These are phyloP conservation scores for Breviolum minutum DNA, from an alignment of 73 alveolate species.

Conservation along the genomic window DNA sequence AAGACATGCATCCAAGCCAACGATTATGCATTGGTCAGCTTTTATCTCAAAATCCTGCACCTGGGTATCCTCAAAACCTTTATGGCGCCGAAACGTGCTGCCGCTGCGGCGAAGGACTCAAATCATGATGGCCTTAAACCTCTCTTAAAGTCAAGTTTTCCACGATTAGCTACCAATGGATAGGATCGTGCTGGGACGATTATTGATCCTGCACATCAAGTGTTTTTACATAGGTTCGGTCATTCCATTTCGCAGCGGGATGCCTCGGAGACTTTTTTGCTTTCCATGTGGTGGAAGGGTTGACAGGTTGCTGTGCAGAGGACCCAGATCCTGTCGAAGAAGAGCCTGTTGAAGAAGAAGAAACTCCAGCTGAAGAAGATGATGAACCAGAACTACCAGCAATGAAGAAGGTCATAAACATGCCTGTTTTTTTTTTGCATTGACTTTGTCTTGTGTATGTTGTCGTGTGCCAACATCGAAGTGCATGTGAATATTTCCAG, in stretches of 20 bases:
- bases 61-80: neutral
- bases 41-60: neutral
- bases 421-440: too few relatives aligned
- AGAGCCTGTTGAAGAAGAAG: conserved; percentile 15
- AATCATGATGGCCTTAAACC: neutral
- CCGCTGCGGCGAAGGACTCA: conserved; percentile 31
- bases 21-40: neutral
- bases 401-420: conserved; percentile 21
- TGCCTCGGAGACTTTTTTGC: neutral
- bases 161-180: too few relatives aligned
- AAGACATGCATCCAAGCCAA: too few relatives aligned
- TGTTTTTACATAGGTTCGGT: too few relatives aligned
- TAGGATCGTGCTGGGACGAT: too few relatives aligned
- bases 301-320: neutral
- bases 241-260: too few relatives aligned
- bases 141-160: neutral
- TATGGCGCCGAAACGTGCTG: conserved; percentile 73
- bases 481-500: too few relatives aligned
- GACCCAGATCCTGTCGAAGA: conserved; percentile 42
- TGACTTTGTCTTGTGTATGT: too few relatives aligned
- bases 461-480: neutral
- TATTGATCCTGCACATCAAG: too few relatives aligned
- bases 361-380: neutral
- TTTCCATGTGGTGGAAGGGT: neutral
- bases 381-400: conserved; percentile 4